Evolutionary conservation across 1,284 basidiomycete species (phyloP).

Genomic region (Boletus sp.): DNA sequence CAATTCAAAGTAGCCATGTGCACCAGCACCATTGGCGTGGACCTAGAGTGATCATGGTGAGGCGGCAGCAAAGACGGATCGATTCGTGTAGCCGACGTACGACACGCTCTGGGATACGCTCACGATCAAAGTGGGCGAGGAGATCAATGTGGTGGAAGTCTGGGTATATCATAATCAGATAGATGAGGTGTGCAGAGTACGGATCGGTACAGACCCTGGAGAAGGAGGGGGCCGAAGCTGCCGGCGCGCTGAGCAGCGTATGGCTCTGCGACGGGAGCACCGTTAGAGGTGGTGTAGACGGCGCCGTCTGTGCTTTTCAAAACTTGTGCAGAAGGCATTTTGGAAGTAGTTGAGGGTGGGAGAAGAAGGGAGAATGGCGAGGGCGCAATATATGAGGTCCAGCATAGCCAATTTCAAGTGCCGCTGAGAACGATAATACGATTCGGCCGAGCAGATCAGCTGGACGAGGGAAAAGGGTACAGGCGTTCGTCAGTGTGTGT

Average conservation of each 20-base stretch:
- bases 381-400: conserved; percentile 8
- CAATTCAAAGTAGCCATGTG: conserved; percentile 89
- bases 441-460: conserved; percentile 6
- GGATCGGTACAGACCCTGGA: conserved; percentile 61
- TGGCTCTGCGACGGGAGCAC: conserved; percentile 69
- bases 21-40: conserved; percentile 85
- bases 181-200: not conserved
- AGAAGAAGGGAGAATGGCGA: not conserved
- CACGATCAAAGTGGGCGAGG: conserved; percentile 88
- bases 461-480: conserved; percentile 10
- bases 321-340: conserved; percentile 68
- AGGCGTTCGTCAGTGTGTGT: not conserved
- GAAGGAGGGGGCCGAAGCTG: conserved; percentile 73
- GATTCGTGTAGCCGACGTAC: conserved; percentile 39
- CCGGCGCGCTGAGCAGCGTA: conserved; percentile 80
- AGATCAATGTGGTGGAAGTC: conserved; percentile 87
- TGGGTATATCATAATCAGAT: conserved; percentile 9
- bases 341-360: conserved; percentile 6
- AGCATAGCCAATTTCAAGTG: conserved; percentile 24
- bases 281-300: conserved; percentile 82
- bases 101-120: conserved; percentile 95
- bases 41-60: conserved; percentile 44
- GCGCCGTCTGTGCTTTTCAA: conserved; percentile 55
- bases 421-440: conserved; percentile 26
- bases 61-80: not conserved